Evolutionary conservation across 345 rosid genomes (phyloP).

Genomic region (Eucalyptus tenuipes): DNA sequence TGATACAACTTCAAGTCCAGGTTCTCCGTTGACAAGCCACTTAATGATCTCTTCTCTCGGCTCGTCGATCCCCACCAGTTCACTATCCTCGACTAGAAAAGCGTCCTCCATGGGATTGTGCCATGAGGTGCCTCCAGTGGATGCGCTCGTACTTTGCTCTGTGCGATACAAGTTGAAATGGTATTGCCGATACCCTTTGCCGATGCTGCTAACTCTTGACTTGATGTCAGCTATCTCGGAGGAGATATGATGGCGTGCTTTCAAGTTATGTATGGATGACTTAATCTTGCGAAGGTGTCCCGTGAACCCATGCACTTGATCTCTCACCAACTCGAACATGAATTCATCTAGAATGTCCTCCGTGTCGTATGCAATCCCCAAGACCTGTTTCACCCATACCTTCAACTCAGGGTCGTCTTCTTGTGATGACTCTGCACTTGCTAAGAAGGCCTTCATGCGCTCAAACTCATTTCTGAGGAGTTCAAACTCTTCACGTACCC

Average conservation of each 20-base stretch:
- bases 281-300: not conserved
- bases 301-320: not conserved
- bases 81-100: not conserved
- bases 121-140: not conserved
- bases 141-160: not conserved
- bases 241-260: not conserved
- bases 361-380: not conserved
- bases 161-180: not conserved
- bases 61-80: too few species aligned
- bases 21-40: too few species aligned
- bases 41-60: too few species aligned
- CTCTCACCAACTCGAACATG: not conserved
- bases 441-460: not conserved
- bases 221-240: not conserved
- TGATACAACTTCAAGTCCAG: too few species aligned
- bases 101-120: not conserved
- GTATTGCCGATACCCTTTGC: not conserved
- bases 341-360: not conserved
- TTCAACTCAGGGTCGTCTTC: not conserved
- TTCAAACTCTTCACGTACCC: not conserved
- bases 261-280: not conserved
- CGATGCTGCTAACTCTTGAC: not conserved
- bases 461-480: not conserved
- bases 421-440: not conserved
- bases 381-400: not conserved